Base-by-base conservation (phyloP, 495 filamentous ascomycete species). In the Trichoderma asperelloides region DNA sequence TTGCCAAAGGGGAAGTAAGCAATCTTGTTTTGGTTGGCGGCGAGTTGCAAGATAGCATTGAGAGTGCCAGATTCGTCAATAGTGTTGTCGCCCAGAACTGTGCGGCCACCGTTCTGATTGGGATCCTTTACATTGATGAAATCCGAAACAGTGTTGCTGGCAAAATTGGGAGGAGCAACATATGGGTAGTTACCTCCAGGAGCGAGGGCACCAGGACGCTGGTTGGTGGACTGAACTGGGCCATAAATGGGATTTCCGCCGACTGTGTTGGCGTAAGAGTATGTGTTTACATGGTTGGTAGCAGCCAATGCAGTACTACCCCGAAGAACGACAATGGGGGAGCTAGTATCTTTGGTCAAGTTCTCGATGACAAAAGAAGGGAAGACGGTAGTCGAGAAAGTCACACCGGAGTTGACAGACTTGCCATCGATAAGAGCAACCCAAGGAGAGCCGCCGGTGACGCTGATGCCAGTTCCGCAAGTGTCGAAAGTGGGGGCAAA, bases 11-110 rank as follows among this genome's bases (percentile, higher is more conserved):
- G 83, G 68, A 88, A 78, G 69, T 79, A 81, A 70, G 90, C 88
- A 66, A 80, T 78, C 68, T 78, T 82, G n/a, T 87, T 87, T 65
- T 76, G 80, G 69, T 87, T 81, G 28, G 68, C 69, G 11, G 55
- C 55, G 16, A 60, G 55, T 72, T 94, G 78, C 66, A 93, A 79
- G 23, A 78, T 77, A n/a, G 45, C 69, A 69, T 72, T 91, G 70
- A 82, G 85, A 81, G 73, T 84, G 69, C 76, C 89, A 77, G 80
- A 82, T 71, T 92, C 91, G 71, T 96, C 91, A 2, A 88, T 86
- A 0, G 78, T 73, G 1, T 87, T 89, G 76, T 96, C 89, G 67
- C 91, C 91, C 55, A 73, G 12, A 21, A 60, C 55, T 12, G 3
- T 30, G 11, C 55, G 5, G 23, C 25, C 25, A 41, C 79, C 79